These are phyloP conservation scores for Solanum appendiculatum DNA, from an alignment of 257 asterid genomes.

Conservation along the genomic window DNA sequence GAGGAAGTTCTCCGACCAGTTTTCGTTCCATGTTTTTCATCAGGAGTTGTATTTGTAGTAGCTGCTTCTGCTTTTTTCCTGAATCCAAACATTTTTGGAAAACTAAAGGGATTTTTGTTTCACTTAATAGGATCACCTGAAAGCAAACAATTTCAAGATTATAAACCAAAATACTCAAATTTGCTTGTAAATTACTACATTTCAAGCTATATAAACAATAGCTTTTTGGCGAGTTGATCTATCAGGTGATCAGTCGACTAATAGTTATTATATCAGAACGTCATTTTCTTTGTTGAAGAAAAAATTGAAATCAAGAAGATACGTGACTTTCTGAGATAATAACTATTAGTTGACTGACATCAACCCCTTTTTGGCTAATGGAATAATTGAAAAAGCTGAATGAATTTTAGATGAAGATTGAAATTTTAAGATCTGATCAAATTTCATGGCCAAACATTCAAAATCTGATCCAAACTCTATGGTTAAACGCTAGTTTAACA, in stretches of 20 bases:
- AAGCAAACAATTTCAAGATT: neutral
- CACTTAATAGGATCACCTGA: neutral
- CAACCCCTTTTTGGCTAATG: neutral
- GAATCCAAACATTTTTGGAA: conserved; percentile 64
- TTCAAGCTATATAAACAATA: neutral
- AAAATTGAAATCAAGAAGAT: neutral
- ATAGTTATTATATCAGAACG: neutral
- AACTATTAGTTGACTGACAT: neutral
- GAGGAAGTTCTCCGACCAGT: conserved; percentile 63
- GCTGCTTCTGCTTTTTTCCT: conserved; percentile 33
- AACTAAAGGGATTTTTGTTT: neutral
- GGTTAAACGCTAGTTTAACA: neutral
- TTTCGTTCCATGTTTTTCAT: conserved; percentile 3
- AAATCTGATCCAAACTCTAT: neutral
- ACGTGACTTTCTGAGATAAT: neutral
- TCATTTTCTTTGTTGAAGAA: neutral
- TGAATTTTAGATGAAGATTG: neutral
- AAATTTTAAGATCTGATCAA: neutral
- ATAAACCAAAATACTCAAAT: neutral
- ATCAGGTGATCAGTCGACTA: neutral
- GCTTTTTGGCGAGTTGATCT: neutral
- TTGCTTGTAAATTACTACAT: neutral
- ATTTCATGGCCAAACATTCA: neutral
- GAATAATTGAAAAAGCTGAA: neutral
- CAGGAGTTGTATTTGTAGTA: conserved; percentile 22